Evolutionary conservation across 148 eudicot species (phyloP), one percentile per base, ranked within the genome.

Genomic region (Talinum fruticosum): DNA sequence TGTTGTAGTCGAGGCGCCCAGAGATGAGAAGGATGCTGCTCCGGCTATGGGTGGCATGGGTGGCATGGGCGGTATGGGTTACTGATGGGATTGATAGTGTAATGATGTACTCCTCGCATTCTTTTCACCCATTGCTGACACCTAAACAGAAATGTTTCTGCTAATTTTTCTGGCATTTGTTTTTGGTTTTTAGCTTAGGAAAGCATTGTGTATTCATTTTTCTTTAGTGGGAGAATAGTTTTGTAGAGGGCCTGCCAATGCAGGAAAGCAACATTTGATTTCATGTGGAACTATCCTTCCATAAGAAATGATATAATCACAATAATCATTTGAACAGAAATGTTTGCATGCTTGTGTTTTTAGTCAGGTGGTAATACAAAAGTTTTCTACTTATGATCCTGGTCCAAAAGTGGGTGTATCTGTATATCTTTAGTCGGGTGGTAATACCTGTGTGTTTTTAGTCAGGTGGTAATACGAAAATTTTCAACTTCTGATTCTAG

Each of bases 1-100:
- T 16, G 88, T 89, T 32, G 77, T 94, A 13, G 93, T 90, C 2
- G 93, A 94, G 61, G 91, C 88, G 64, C 89, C 85, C 73, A 89
- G 84, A 75, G 90, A 87, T 7, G 90, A 87, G 76, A 89, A 84
- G 83, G 89, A 84, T 12, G 75, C 71, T 32, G 79, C 80, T 21
- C 76, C 87, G 5, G 38, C 81, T 26, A 87, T 86, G 90, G 92
- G 88, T 3, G 91, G 87, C 49, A 88, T 88, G 92, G 92, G 88
- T 19, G 91, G 66, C 3, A 62, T 62, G 66, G 66, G 62, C 21
- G 62, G 88, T 37, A 89, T 89, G 92, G 92, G 38, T 16, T 89
- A 78, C 66, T 87, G 69, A 82, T 30, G 69, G 35, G 24, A 24
- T 80, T n/a, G 44, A 30, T 0, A 21, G 26, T 36, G 32, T 26